phyloP scores from a whole-genome alignment of 768 basidiomycete genomes.

The Collybiopsis confluens region DNA sequence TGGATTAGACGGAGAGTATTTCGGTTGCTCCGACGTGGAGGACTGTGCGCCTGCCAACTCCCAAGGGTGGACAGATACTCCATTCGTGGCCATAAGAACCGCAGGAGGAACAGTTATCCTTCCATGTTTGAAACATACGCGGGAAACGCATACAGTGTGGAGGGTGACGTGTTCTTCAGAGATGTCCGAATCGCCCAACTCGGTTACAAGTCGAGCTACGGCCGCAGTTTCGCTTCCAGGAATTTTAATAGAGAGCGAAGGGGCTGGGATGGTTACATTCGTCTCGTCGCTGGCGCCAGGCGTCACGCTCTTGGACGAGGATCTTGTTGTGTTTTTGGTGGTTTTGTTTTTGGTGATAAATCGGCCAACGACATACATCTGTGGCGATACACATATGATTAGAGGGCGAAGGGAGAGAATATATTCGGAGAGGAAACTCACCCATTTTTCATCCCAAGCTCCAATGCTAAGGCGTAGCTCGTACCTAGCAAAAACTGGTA shows the following conservation, averaged over 20 bases:
- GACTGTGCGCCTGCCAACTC: background rate
- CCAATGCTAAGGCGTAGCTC: conserved; percentile 40
- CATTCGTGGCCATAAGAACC: conserved; percentile 56
- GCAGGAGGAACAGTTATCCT: conserved; percentile 72
- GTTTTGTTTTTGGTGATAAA: conserved; percentile 37
- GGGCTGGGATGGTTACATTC: background rate
- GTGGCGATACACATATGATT: background rate
- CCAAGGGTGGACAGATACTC: conserved; percentile 36
- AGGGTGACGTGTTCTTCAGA: conserved; percentile 28
- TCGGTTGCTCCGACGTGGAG: conserved; percentile 15
- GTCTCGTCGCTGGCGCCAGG: background rate
- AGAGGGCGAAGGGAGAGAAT: background rate
- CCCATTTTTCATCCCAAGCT: conserved; percentile 56
- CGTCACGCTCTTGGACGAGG: background rate
- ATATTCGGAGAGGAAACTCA: conserved; percentile 18
- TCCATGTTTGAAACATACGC: conserved; percentile 64
- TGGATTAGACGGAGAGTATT: conserved; percentile 36
- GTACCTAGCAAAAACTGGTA: conserved; percentile 38
- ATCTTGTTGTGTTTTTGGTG: background rate
- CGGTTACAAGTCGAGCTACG: conserved; percentile 11
- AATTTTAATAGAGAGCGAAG: conserved; percentile 45
- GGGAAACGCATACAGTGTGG: conserved; percentile 62
- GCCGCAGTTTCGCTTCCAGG: background rate
- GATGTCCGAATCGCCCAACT: conserved; percentile 45
- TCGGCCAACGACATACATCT: conserved; percentile 44